Evolutionary conservation across 306 rosid species (phyloP), one percentile per base, ranked within the genome.

Genomic region (Styphnolobium japonicum): DNA sequence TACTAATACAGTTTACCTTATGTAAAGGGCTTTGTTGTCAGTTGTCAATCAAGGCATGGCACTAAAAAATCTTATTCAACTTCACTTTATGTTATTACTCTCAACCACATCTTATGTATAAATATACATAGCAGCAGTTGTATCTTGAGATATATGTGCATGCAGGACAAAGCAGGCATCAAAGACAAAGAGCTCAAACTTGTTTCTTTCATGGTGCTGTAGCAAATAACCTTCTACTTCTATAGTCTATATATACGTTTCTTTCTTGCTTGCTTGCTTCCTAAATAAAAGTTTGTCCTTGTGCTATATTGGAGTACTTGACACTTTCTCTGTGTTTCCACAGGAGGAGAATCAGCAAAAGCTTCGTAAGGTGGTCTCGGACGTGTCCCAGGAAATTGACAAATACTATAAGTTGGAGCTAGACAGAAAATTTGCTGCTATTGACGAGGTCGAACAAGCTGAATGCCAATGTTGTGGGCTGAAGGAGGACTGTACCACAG

Each of bases 401-500:
- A 88, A 73, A 22, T 71, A 66, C 43, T 79, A 67, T 1, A 36
- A 55, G 2, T 27, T 76, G 55, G 67, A 76, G 34, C 10, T 43
- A 16, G 85, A 77, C 57, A 72, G 48, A 33, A 75, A 22, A 15
- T n/a, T 68, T 27, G 39, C 3, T n/a, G 12, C 2, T 0, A 79
- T 78, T 23, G 90, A 86, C 73, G 88, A 88, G 51, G 82, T 86
- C 57, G 82, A 76, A 78, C 86, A 88, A 66, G 91, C 71, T 11
- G 84, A 87, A 67, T 93, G 96, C 16, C 39, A 81, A 1, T 93
- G 96, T 66, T 93, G 94, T 85, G 94, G 94, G 23, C 5, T 89
- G 45, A 88, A 86, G 43, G 96, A 93, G 51, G 94, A 88, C 2
- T 93, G 94, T 55, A 91, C 90, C 3, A n/a, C 3, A 7, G 67